Base-by-base conservation (phyloP, 805 yeast species). In the Wickerhamiella kazuoi region DNA sequence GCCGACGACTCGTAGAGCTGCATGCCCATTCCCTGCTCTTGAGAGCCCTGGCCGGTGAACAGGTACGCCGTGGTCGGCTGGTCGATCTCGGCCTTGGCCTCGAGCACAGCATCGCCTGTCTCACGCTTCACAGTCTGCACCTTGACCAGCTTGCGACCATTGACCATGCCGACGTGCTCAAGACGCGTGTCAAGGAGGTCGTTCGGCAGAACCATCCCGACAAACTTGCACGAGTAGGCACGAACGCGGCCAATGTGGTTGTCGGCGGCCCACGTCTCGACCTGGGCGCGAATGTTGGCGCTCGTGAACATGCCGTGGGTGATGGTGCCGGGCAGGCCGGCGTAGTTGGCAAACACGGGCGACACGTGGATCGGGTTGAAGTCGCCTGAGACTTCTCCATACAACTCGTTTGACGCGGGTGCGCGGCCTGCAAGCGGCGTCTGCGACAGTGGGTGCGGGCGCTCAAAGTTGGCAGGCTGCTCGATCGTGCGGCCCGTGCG, bases 1-100 rank as follows among this genome's bases (percentile, higher is more conserved):
- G 74, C 84, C 37, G 94, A 80, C 32, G 79, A 70, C 48, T 76
- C 76, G 63, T 90, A 90, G 58, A 90, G 72, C 62, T 90, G 98
- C 99, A 90, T 90, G 71, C 99, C 98, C 99, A 90, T 90, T 60
- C 96, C 96, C 68, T 93, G 98, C 63, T 93, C 98, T 65, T 90
- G 99, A 44, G 98, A 87, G 62, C 99, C 99, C 70, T 90, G 99
- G 58, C 98, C 99, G 48, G 99, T 90, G 67, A 93, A 90, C 42
- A 90, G 94, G 60, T 81, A 90, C 17, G 98, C 79, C 34, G 97
- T 81, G 39, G 78, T 79, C 26, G 99, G 98, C 67, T 90, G 99
- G 53, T 90, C 97, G 54, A 93, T 86, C 67, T 90, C 98, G 41
- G 99, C 99, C 67, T 83, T 94, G 65, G 97, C 99, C 39, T 70